Evolutionary conservation across 1,284 basidiomycete genomes (phyloP), one percentile per base, ranked within the genome.

Genomic region (Fistulina hepatica): DNA sequence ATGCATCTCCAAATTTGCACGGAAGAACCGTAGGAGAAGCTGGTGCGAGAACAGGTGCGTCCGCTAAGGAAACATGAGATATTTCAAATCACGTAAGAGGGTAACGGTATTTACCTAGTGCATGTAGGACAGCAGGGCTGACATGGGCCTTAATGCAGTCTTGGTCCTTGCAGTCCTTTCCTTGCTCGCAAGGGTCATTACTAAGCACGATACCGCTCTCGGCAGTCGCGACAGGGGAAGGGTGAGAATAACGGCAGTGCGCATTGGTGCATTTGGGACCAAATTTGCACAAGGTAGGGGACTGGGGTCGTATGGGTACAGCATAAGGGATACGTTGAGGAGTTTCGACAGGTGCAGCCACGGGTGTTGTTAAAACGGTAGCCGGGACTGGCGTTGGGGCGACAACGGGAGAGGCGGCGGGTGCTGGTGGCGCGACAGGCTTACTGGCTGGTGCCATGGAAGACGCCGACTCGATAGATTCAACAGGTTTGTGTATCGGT

Each of bases 131-230:
- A 6, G 89, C 86, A 7, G 89, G 85, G 51, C 85, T 90, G 43
- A 90, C 81, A 56, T 94, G 90, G 19, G 76, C 76, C 58, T 88
- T 88, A 42, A 83, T 74, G 55, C 90, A 94, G 59, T 94, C 89
- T 52, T 84, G 77, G 56, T 95, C 88, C 54, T 82, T 81, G 59
- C 92, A 97, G 31, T 81, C 65, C 52, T 78, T 81, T 13, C 86
- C 86, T 28, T 80, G 76, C 50, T 86, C 81, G 56, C 91, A 95
- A 15, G 85, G 68, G 45, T 94, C 92, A 44, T 84, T 90, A 50
- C 83, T 90, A 42, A 95, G 64, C 2, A 95, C 92, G 47, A 97
- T 73, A n/a, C 91, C 92, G 53, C 82, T 88, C 60, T 93, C 88
- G 10, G 76, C 65, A 20, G 91, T 92, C 2, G 92, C 90, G 1